Evolutionary conservation across 495 filamentous ascomycete species (phyloP).

Genomic region (Viridothelium virens): DNA sequence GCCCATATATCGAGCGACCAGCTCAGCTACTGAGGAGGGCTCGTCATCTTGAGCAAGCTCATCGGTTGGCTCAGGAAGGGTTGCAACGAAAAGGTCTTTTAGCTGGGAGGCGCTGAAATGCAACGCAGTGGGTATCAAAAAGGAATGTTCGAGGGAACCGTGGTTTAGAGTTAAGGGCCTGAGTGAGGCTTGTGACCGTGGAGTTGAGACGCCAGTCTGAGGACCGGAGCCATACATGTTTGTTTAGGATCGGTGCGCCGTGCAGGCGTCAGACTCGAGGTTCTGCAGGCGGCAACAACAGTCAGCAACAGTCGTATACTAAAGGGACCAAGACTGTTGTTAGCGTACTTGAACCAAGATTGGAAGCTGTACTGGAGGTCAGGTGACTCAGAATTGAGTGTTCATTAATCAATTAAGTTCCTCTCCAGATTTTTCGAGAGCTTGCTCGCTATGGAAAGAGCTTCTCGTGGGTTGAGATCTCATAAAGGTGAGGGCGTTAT

Average conservation of each 20-base stretch:
- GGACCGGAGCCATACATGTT: slow-evolving; percentile 86
- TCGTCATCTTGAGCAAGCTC: slow-evolving; percentile 97
- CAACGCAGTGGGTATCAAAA: slow-evolving; percentile 85
- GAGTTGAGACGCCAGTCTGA: slow-evolving; percentile 91
- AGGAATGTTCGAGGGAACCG: slow-evolving; percentile 88
- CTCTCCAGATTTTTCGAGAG: neutral
- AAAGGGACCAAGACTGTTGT: neutral
- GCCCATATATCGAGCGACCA: slow-evolving; percentile 86
- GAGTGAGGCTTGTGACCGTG: slow-evolving; percentile 77
- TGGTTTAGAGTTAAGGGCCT: slow-evolving; percentile 83
- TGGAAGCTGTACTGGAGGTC: neutral
- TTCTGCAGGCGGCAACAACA: neutral
- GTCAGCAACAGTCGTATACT: neutral
- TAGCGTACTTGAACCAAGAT: neutral
- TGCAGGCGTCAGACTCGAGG: neutral
- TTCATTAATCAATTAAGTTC: neutral
- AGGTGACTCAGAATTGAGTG: neutral
- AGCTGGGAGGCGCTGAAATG: slow-evolving; percentile 94
- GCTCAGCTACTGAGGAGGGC: slow-evolving; percentile 82
- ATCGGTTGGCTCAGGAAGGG: slow-evolving; percentile 83
- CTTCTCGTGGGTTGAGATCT: neutral
- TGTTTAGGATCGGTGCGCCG: slow-evolving; percentile 12
- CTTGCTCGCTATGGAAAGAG: neutral
- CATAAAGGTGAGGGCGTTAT: neutral
- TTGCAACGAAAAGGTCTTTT: slow-evolving; percentile 75